Percentiles rank a stretch among this genome's conserved stretches.
Evolutionary conservation across 2,329 filamentous ascomycete species (phyloP).

Genomic region (Xylaria sp.): DNA sequence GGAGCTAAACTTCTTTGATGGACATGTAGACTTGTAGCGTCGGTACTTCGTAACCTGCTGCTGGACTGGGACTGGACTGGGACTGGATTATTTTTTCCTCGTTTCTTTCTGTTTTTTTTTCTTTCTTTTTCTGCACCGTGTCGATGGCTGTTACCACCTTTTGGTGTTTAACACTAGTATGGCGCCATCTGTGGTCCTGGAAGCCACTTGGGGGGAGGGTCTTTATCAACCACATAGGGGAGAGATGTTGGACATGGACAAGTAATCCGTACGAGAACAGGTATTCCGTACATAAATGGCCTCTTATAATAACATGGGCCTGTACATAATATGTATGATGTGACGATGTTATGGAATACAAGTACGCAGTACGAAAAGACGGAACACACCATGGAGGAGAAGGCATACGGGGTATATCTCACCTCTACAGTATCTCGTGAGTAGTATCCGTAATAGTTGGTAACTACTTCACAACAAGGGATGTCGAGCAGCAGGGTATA

Average conservation of each 20-base stretch:
- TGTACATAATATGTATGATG: neutral
- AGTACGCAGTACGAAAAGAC: neutral
- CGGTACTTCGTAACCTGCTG: neutral
- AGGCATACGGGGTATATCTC: slow-evolving; percentile 5
- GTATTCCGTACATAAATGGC: too few relatives aligned
- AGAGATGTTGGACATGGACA: slow-evolving; percentile 2
- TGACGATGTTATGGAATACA: neutral
- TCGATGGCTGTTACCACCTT: slow-evolving; percentile 9
- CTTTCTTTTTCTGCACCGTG: slow-evolving; percentile 17
- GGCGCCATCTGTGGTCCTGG: slow-evolving; percentile 6
- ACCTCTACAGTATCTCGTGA: slow-evolving; percentile 3
- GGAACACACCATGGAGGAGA: neutral
- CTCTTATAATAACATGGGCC: too few relatives aligned
- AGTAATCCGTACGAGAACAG: neutral
- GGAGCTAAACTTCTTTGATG: slow-evolving; percentile 17
- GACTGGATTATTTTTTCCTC: neutral
- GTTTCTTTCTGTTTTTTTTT: neutral
- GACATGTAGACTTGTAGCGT: neutral
- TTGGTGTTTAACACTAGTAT: slow-evolving; percentile 13
- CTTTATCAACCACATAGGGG: slow-evolving; percentile 9
- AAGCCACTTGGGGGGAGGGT: slow-evolving; percentile 11
- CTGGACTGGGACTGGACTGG: too few relatives aligned
- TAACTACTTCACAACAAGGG: neutral
- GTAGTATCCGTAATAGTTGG: neutral
- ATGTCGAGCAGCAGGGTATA: neutral